Evolutionary conservation across 2,329 filamentous ascomycete genomes (phyloP), one percentile per base, ranked within the genome.

Genomic region (Aspergillus oerlinghausenensis): DNA sequence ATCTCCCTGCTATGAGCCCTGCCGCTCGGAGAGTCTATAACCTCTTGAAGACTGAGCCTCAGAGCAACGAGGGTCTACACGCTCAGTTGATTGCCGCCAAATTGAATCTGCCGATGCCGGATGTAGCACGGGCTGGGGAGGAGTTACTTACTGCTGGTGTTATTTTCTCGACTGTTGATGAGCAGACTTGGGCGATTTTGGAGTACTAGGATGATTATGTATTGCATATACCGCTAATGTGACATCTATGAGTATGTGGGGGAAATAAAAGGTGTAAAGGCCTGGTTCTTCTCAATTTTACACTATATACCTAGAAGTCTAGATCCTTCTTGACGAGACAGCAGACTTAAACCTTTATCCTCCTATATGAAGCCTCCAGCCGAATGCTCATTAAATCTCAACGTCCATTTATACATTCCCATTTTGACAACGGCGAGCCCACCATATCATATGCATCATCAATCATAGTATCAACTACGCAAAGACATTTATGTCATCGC

Each of bases 91-190:
- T 99, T 65, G 86, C 88, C 10, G 79, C 80, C 50, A 80, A 82
- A 57, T 79, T 88, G 19, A 80, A 83, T 7, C 75, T 97, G 75
- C 80, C 87, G 8, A 75, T 86, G 29, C 80, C 80, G 26, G 90
- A 95, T 49, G 88, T 94, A 14, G 78, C 87, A 64, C 84, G 82
- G 52, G 92, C 86, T n/a, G 85, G 89, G 9, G 90, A 96, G 65
- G 92, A 97, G 75, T 75, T 99, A 68, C 74, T 91, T 47, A 80
- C 80, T 2, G 76, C 84, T 55, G 90, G 92, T 29, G 70, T 90
- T 65, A 90, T 96, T 62, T 99, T 91, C 76, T 90, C 91, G 28
- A 99, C 95, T 9, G 83, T 96, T 55, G 92, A 97, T 75, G 93
- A 97, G 68, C 83, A 90, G 74, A 97, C 93, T 0, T 97, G 90